Percentiles rank a stretch among this genome's conserved stretches.
phyloP scores from a whole-genome alignment of 1,139 yeast genomes.

The Taphrina deformans region DNA sequence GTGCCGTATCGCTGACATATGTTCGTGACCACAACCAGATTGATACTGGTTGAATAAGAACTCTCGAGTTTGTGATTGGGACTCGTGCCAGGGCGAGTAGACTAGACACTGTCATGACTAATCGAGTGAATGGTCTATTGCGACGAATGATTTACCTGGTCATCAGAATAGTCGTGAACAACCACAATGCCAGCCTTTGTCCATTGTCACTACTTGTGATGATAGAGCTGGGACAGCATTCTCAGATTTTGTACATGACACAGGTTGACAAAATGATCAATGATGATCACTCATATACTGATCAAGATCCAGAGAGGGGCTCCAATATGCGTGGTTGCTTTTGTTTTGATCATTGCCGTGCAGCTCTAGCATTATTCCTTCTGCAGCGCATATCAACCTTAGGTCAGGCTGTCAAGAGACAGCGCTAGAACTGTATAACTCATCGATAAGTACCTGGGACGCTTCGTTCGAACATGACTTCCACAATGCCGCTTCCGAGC shows the following conservation, averaged over 20 bases:
- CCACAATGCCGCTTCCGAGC: not conserved
- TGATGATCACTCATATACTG: not conserved
- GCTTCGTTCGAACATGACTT: not conserved
- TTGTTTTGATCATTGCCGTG: conserved; percentile 6
- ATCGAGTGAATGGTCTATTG: too few relatives aligned
- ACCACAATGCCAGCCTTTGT: too few relatives aligned
- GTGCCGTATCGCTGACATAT: not conserved
- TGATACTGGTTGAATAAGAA: not conserved
- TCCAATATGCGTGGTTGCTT: not conserved
- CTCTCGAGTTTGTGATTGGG: not conserved
- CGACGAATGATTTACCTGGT: too few relatives aligned
- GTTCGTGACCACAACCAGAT: not conserved
- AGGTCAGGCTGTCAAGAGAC: too few relatives aligned
- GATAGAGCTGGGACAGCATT: too few relatives aligned
- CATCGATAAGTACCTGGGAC: not conserved
- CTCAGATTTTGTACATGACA: too few relatives aligned
- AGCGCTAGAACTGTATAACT: not conserved
- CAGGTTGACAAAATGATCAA: not conserved
- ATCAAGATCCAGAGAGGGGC: not conserved
- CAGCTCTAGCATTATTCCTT: not conserved
- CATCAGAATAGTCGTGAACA: too few relatives aligned
- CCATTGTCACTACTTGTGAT: too few relatives aligned
- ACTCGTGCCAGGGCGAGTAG: too few relatives aligned
- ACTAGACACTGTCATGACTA: too few relatives aligned
- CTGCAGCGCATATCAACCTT: not conserved